Evolutionary conservation across 2,329 filamentous ascomycete species (phyloP), one percentile per base, ranked within the genome.

Genomic region (Nothomitra cinnamomea): DNA sequence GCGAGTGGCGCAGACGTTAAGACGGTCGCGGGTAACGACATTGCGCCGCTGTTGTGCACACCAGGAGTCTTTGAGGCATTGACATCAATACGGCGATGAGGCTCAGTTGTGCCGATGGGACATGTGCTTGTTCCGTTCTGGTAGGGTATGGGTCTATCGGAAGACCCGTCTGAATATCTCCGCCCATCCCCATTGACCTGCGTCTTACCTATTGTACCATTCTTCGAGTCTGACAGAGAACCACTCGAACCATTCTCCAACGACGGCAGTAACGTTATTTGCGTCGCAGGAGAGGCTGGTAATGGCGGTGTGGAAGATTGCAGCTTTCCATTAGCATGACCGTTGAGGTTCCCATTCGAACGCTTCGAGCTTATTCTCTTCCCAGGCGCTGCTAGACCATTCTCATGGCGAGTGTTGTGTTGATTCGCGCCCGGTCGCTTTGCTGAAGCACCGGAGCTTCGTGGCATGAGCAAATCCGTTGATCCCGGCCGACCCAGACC

Each of bases 1-100:
- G 87, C 85, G 64, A 95, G 80, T 53, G 90, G 90, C 62, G 89
- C 90, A 52, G 88, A 87, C 62, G 81, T 82, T 65, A 96, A 79
- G 61, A 96, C 90, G 54, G 88, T 95, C 60, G 86, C 78, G 58
- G 85, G 83, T 59, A 94, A 74, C 61, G 85, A 82, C 60, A 94
- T 70, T 49, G 85, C 80, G 56, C 84, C 84, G 53, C 80, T 73
- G 64, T 84, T 80, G 60, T 85, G 83, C 53, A 83, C 75, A 56
- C 82, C 75, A 59, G 75, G 73, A 60, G 83, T 78, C 67, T 82
- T 83, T 64, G 79, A 76, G 59, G 77, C 76, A 65, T 83, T 83
- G 62, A 83, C 79, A 63, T 85, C 82, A 70, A 83, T 83, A 59
- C 77, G 78, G 60, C 79, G 79, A 64, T 80, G 78, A 57, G 70